phyloP scores from a whole-genome alignment of 495 filamentous ascomycete species.

The Neohortaea acidophila region DNA sequence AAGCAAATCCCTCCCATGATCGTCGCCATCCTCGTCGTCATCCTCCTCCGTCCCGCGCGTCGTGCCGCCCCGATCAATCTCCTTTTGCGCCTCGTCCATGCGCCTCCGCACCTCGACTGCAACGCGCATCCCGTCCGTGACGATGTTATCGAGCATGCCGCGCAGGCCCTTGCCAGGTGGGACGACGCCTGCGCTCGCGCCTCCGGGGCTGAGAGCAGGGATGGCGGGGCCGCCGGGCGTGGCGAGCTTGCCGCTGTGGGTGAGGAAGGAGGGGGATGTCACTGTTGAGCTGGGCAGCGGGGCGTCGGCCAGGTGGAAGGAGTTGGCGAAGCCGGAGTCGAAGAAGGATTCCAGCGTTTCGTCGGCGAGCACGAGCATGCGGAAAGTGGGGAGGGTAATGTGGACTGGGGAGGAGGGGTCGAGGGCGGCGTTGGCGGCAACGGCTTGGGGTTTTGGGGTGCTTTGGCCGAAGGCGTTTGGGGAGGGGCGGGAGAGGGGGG shows the following conservation, averaged over 20 bases:
- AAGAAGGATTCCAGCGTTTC: slow-evolving; percentile 94
- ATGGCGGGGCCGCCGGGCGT: slow-evolving; percentile 12
- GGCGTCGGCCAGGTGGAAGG: slow-evolving; percentile 50
- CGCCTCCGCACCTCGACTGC: slow-evolving; percentile 76
- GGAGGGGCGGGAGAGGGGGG: slow-evolving; percentile 14
- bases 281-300: slow-evolving; percentile 24
- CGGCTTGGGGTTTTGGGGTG: slow-evolving; percentile 35
- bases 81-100: slow-evolving; percentile 84
- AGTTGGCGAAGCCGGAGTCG: slow-evolving; percentile 60
- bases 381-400: slow-evolving; percentile 94
- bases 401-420: slow-evolving; percentile 84
- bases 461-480: slow-evolving; percentile 12
- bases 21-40: slow-evolving; percentile 55
- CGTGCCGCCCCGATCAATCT: slow-evolving; percentile 60
- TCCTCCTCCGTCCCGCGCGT: slow-evolving; percentile 33
- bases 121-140: slow-evolving; percentile 89
- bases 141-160: slow-evolving; percentile 91
- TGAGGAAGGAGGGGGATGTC: slow-evolving; percentile 46
- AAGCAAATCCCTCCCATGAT: slow-evolving; percentile 49
- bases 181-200: slow-evolving; percentile 34
- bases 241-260: slow-evolving; percentile 50
- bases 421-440: slow-evolving; percentile 68
- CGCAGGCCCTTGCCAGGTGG: slow-evolving; percentile 64
- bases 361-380: slow-evolving; percentile 95
- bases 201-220: slow-evolving; percentile 24